Base-by-base conservation (phyloP, 306 rosid genomes). In the Vigna mungo region DNA sequence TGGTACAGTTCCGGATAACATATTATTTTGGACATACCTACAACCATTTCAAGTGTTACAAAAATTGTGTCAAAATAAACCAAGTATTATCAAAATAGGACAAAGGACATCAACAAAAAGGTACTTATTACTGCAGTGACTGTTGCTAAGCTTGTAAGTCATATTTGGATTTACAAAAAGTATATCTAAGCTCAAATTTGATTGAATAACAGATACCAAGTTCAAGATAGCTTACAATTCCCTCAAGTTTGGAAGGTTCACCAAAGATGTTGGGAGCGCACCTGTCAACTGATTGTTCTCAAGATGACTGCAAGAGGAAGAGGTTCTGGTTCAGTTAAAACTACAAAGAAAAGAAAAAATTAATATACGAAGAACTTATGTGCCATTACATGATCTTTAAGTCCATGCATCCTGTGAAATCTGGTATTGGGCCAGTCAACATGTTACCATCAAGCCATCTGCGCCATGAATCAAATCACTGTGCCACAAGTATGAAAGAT, bases 1-100 rank as follows among this genome's bases (percentile, higher is more conserved):
- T 0, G 97, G 97, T 56, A 96, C 74, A 1, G 88, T 81, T 85
- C 99, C 99, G 4, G 91, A 88, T 83, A 96, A 65, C 91, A 52
- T 75, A 80, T 96, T 96, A 81, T 91, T 91, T 84, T 92, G 98
- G 82, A 87, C 92, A 80, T 91, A 85, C 90, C 98, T 96, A 86
- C 84, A 84, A 68, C 39, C 77, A 84, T 78, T 69, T 80, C 18
- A 85, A 69, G 83, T 56, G 34, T 76, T 59, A 55, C 43, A 37
- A 58, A 62, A 63, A 3, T 67, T 52, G 71, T 55, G 49, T 56
- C 67, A 68, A 71, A 71, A 60, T 27, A 63, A 56, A 61, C 69
- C 1, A 34, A 54, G 27, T 23, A 77, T 74, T 41, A 41, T 76
- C 44, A 13, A 44, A 56, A 66, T 61, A 73, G 27, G 49, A 37